phyloP scores from a whole-genome alignment of 139 green algal genomes.

The Limnomonas spitsbergensis region DNA sequence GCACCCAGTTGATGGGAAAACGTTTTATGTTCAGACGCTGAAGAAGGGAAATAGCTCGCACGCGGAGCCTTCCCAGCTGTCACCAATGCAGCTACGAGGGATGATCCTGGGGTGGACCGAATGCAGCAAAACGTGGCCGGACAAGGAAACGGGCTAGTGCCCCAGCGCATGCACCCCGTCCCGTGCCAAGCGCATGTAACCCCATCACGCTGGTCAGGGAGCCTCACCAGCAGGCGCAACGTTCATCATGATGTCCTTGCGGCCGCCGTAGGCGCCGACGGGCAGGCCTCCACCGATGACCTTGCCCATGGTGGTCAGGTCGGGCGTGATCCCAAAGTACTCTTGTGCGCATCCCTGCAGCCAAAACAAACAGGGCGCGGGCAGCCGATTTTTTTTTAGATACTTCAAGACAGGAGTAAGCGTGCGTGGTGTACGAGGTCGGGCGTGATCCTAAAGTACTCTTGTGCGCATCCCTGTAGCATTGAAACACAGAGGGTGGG shows the following conservation, averaged over 20 bases:
- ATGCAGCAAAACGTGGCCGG: too few species aligned
- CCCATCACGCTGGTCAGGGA: constrained; percentile 88
- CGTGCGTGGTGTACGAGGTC: too few species aligned
- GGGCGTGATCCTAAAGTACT: constrained; percentile 94
- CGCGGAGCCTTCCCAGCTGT: too few species aligned
- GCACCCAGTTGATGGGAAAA: too few species aligned
- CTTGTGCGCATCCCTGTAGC: constrained; percentile 64
- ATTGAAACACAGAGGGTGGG: too few species aligned
- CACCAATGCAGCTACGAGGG: too few species aligned
- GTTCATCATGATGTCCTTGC: constrained; percentile 95
- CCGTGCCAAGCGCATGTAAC: not conserved
- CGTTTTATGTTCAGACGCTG: too few species aligned
- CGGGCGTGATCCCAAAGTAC: constrained; percentile 94
- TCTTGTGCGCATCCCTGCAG: constrained; percentile 69
- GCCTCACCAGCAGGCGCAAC: constrained; percentile 91
- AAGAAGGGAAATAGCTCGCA: too few species aligned
- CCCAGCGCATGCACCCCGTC: too few species aligned
- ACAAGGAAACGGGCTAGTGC: too few species aligned
- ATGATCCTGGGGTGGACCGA: too few species aligned
- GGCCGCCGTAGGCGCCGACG: constrained; percentile 95
- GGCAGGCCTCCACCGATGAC: constrained; percentile 97
- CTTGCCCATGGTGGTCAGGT: constrained; percentile 99
- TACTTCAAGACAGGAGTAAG: too few species aligned
- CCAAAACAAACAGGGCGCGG: constrained; percentile 1
- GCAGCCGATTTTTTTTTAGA: not conserved